Base-by-base conservation (phyloP, 2,329 filamentous ascomycete species). In the Hypoxylon sp. region DNA sequence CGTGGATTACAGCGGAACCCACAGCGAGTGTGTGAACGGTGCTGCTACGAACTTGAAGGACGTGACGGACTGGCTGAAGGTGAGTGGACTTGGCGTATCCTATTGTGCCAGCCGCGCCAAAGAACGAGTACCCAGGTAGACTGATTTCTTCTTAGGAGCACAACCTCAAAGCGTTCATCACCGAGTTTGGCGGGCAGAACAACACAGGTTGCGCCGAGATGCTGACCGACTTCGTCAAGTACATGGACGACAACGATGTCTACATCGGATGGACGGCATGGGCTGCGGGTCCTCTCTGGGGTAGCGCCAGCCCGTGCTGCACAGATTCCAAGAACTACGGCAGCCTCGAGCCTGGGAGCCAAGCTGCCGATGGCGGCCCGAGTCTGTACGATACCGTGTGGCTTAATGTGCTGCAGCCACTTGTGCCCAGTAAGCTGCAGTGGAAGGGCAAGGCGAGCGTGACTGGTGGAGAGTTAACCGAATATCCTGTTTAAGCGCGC, bases 221-320 rank as follows among this genome's bases (percentile, higher is more conserved):
- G 73, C 76, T 84, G 4, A 73, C 74, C 11, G 76, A 78, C 29
- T 79, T 83, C 5, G 63, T 84, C 12, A 78, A 81, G 54, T 82
- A 83, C 71, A 83, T 85, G 78, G 75, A 78, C 25, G 61, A 77
- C n/a, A 83, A 84, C 65, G 74, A 78, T 1, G 80, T 79, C 68
- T 84, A 82, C 65, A 83, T 85, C 47, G 83, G 83, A 2, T 85
- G 82, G 83, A 83, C 83, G 0, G 82, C 82, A 2, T 85, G 82
- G 83, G 80, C 82, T 0, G 83, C 83, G 0, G 83, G 83, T 0
- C 83, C 83, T 0, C 78, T 85, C 46, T 85, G 83, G 83, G 83
- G 83, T 0, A 68, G 75, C 6, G 70, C 75, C 43, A 79, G 77
- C 58, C 83, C 79, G 19, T 80, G 80, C 68, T 84, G 79, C 70